Base-by-base conservation (phyloP, 1,139 yeast genomes). In the Hyphopichia burtonii region DNA sequence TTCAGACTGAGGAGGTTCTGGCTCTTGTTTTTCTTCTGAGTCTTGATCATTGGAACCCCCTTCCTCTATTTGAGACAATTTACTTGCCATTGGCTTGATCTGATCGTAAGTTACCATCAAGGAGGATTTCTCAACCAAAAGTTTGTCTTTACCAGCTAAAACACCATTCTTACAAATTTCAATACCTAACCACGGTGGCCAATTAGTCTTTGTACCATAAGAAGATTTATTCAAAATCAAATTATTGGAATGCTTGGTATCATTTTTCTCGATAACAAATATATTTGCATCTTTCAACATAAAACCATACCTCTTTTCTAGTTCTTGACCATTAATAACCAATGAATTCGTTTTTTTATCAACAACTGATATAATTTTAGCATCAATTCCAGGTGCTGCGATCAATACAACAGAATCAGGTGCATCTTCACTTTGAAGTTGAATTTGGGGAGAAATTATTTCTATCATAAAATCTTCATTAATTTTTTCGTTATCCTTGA, bases 391-490 rank as follows among this genome's bases (percentile, higher is more conserved):
- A 2, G 78, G 79, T 0, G 78, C 63, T 0, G 77, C 53, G 4
- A 68, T 49, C 17, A 65, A 46, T n/a, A 89, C 75, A 42, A 87
- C 81, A 2, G 85, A 74, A 38, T 79, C 78, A 0, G 82, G 80
- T 37, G 80, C 78, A 41, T 78, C 78, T 30, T 83, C 83, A 40
- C 87, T 76, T 46, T 85, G 83, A 18, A 91, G 61, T 57, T 91
- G 96, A 40, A 93, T 80, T 58, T 93, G 98, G 0, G 99, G 98
- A 1, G 91, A 78, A 11, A 88, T 71, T 31, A 91, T 73, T 45
- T 87, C 87, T 37, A 91, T 72, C 48, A 83, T 60, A 54, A 80
- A 87, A 40, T 84, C 80, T 49, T 84, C 88, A 16, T 74, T 74
- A 5, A 80, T 67, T n/a, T 57, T 61, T 44, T 80, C 78, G 38